Evolutionary conservation across 768 basidiomycete genomes (phyloP).

Genomic region (Tulasnella sp.): DNA sequence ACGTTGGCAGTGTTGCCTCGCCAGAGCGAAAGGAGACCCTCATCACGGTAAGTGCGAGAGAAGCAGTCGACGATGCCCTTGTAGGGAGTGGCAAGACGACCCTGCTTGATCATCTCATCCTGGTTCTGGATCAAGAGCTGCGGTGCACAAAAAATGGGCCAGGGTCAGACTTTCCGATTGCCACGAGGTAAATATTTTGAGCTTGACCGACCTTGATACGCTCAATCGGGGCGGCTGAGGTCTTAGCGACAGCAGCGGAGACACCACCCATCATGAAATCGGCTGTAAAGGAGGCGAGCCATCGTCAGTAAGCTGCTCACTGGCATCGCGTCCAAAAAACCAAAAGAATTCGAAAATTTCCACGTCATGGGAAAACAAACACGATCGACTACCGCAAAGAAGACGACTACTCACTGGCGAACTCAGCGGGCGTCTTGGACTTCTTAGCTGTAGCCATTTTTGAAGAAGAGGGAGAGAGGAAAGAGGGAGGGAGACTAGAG

Average conservation of each 20-base stretch:
- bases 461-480: conserved; percentile 41
- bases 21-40: conserved; percentile 96
- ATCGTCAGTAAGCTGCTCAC: background rate
- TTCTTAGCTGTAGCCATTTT: conserved; percentile 85
- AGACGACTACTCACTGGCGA: conserved; percentile 59
- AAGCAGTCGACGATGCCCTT: conserved; percentile 96
- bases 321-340: background rate
- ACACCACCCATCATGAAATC: conserved; percentile 98
- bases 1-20: conserved; percentile 99
- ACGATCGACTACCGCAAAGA: background rate
- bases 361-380: background rate
- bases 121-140: conserved; percentile 94
- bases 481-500: conserved; percentile 46
- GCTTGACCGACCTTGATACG: conserved; percentile 73
- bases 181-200: conserved; percentile 29
- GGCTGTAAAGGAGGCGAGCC: conserved; percentile 51
- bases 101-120: conserved; percentile 99
- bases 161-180: conserved; percentile 1
- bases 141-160: background rate
- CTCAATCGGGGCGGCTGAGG: conserved; percentile 98
- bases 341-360: conserved; percentile 18
- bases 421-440: conserved; percentile 89
- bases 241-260: conserved; percentile 97
- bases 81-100: conserved; percentile 94
- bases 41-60: conserved; percentile 86